phyloP scores from a whole-genome alignment of 306 rosid species.

The Inga leiocalycina region DNA sequence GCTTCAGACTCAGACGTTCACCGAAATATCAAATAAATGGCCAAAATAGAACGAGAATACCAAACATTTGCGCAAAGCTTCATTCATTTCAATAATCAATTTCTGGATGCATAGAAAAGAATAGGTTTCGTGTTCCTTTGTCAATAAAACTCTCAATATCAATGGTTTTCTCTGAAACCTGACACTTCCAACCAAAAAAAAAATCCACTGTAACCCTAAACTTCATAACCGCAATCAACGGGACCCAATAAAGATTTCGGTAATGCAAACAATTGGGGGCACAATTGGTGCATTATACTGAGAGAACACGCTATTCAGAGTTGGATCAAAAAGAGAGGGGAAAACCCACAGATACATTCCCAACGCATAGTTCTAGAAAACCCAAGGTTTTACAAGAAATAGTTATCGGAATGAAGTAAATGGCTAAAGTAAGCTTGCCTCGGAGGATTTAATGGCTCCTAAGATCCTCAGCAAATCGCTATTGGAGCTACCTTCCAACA shows the following conservation, averaged over 20 bases:
- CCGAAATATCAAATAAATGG: neutral
- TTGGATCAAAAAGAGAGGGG: neutral
- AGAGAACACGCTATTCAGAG: neutral
- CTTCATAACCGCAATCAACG: neutral
- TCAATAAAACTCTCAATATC: neutral
- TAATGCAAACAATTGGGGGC: conserved; percentile 18
- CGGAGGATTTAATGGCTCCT: conserved; percentile 72
- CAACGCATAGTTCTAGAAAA: neutral
- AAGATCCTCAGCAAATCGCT: conserved; percentile 51
- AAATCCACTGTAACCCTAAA: neutral
- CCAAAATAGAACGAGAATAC: neutral
- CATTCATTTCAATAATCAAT: neutral
- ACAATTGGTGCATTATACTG: neutral
- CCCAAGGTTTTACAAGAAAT: conserved; percentile 5
- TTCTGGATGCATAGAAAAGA: neutral
- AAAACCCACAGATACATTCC: neutral
- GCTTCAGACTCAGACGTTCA: neutral
- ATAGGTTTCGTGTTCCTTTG: neutral
- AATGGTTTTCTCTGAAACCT: neutral
- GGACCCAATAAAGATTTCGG: neutral
- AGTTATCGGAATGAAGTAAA: neutral
- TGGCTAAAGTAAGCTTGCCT: conserved; percentile 49
- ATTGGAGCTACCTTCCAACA: conserved; percentile 63
- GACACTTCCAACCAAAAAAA: neutral
- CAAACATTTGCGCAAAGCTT: neutral